Evolutionary conservation across 164 flowering plant species (phyloP), one percentile per base, ranked within the genome.

Genomic region (Vitis amurensis): DNA sequence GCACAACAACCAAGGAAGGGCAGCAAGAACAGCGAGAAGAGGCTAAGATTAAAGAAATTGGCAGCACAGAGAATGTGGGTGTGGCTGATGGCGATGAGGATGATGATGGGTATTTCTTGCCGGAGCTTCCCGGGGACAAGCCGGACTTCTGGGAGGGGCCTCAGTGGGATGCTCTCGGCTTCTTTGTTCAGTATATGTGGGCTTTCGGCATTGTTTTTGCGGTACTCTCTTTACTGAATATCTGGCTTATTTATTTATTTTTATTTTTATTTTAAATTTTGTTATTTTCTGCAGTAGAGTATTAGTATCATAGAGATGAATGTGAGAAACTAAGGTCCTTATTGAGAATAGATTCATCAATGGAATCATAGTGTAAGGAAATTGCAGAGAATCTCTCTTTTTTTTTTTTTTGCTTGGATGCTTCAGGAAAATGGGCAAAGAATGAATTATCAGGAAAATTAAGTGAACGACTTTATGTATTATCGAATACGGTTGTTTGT

Each of bases 191-290:
- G 88, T 93, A 93, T 55, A 23, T 80, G 83, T 95, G 99, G 98
- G 98, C 98, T 74, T 89, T 93, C 53, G 99, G 99, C 69, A 73
- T 92, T 64, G 79, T 75, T 47, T 93, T 93, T 51, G 94, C 93
- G 88, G 98, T 94, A 80, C 37, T 50, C 67, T 50, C 61, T 65
- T 55, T 48, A 3, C 23, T 63, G 19, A n/a, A 16, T 19, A 16
- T 16, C 31, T 10, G 6, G 12, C 44, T 44, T 17, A 4, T 6
- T 16, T 11, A 16, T 12, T 66, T 71, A 50, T 17, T 61, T 2
- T n/a, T 61, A 7, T 69, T 56, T 44, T 49, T 44, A 17, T 30
- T 47, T 51, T 27, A 12, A 12, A 55, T 15, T 13, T 53, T 11
- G 64, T 58, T 67, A 9, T 49, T 16, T 60, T 51, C 19, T 9